Conservation (phyloP, 139 green algal genomes). For the Nannochloris sp. region DNA sequence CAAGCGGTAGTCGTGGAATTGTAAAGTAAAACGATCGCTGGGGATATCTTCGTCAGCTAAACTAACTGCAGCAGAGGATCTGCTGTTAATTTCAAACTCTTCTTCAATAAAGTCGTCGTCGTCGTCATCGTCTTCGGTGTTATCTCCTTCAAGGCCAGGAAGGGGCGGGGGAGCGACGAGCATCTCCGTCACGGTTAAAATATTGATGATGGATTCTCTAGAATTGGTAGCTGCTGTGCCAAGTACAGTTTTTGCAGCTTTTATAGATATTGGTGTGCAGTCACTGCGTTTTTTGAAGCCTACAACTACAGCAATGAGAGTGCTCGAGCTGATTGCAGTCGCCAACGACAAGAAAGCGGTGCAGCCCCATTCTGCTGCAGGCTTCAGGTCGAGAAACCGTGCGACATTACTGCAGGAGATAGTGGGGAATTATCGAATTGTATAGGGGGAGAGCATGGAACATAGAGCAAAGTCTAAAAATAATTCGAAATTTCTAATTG, state of each 20-base stretch:
- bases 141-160: not conserved
- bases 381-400: not conserved
- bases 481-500: too few relatives aligned
- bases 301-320: not conserved
- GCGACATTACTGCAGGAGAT: not conserved
- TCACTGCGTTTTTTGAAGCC: not conserved
- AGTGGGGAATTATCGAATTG: not conserved
- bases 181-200: not conserved
- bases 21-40: not conserved
- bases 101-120: not conserved
- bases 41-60: too few relatives aligned
- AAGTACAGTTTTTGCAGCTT: not conserved
- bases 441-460: not conserved
- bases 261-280: not conserved
- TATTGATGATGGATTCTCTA: not conserved
- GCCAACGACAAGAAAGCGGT: not conserved
- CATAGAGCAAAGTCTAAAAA: not conserved
- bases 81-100: too few relatives aligned
- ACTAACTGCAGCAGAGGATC: too few relatives aligned
- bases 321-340: not conserved
- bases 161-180: not conserved
- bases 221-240: not conserved
- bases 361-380: not conserved
- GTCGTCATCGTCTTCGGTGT: not conserved
- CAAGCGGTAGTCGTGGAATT: not conserved